Evolutionary conservation across 2,329 filamentous ascomycete genomes (phyloP).

Genomic region (Rhinocladiella similis): DNA sequence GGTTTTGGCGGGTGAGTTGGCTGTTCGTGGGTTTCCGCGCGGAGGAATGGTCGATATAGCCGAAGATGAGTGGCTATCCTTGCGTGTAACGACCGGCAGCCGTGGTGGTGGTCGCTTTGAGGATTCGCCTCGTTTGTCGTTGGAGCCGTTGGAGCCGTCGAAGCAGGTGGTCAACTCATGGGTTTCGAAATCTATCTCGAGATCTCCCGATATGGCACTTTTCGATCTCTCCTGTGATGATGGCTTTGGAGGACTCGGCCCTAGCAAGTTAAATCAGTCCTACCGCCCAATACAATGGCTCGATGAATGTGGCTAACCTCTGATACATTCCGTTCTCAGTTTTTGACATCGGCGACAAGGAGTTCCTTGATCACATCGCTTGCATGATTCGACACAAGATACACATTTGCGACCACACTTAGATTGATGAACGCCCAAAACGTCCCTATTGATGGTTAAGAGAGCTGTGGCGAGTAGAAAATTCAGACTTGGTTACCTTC

Average conservation of each 20-base stretch:
- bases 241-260: conserved; percentile 8
- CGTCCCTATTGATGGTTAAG: conserved; percentile 17
- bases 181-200: conserved; percentile 16
- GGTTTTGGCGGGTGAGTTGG: conserved; percentile 33
- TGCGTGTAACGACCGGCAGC: no score
- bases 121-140: no score
- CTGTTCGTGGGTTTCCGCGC: conserved; percentile 19
- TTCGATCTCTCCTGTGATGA: conserved; percentile 11
- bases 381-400: conserved; percentile 26
- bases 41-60: no score
- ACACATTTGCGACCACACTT: conserved; percentile 25
- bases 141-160: conserved; percentile 18
- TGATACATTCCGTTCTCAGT: conserved; percentile 24
- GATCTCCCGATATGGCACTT: conserved; percentile 9
- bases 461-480: not conserved
- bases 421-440: conserved; percentile 26
- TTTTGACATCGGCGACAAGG: conserved; percentile 25
- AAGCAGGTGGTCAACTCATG: conserved; percentile 22
- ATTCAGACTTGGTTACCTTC: conserved; percentile 15
- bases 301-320: conserved; percentile 17
- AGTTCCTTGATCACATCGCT: conserved; percentile 25
- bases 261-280: not conserved
- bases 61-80: no score
- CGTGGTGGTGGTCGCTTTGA: no score
- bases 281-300: conserved; percentile 5